These are phyloP conservation scores for Barnettozyma populi DNA, from an alignment of 805 yeast species.

Conservation along the genomic window DNA sequence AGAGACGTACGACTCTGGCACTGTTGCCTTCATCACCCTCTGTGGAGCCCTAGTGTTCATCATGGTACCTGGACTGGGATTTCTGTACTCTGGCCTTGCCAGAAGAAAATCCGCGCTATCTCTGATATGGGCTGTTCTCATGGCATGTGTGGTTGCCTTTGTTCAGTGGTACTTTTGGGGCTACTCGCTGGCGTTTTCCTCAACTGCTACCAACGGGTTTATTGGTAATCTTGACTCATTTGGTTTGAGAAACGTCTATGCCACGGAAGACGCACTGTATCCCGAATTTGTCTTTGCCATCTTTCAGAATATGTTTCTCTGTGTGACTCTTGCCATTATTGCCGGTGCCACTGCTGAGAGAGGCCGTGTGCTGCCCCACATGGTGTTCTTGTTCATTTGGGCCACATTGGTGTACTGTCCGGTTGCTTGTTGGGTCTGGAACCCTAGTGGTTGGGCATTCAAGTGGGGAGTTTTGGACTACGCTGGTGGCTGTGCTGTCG, in stretches of 20 bases:
- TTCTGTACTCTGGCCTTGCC: constrained; percentile 86
- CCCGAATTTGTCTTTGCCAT: constrained; percentile 84
- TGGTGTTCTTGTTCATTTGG: constrained; percentile 82
- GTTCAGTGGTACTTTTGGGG: constrained; percentile 99
- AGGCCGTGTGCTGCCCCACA: constrained; percentile 80
- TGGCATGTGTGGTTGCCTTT: constrained; percentile 66
- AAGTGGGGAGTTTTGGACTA: constrained; percentile 91
- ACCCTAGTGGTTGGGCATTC: constrained; percentile 87
- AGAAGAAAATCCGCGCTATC: constrained; percentile 86
- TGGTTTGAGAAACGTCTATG: constrained; percentile 70
- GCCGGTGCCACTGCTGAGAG: constrained; percentile 94
- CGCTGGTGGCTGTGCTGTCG: constrained; percentile 98
- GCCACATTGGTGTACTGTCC: constrained; percentile 92
- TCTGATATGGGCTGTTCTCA: constrained; percentile 73
- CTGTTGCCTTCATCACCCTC: constrained; percentile 46
- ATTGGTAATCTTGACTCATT: constrained; percentile 83
- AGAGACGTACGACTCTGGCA: constrained; percentile 40
- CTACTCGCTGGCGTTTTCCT: constrained; percentile 83
- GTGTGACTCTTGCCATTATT: constrained; percentile 87
- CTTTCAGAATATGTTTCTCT: constrained; percentile 86
- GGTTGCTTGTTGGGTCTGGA: constrained; percentile 95
- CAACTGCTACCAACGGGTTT: constrained; percentile 74
- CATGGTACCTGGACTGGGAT: constrained; percentile 94
- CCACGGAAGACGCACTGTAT: constrained; percentile 40
- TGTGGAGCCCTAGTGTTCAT: constrained; percentile 73